These are phyloP conservation scores for Aleurites moluccanus DNA, from an alignment of 441 rosid species.

Conservation along the genomic window DNA sequence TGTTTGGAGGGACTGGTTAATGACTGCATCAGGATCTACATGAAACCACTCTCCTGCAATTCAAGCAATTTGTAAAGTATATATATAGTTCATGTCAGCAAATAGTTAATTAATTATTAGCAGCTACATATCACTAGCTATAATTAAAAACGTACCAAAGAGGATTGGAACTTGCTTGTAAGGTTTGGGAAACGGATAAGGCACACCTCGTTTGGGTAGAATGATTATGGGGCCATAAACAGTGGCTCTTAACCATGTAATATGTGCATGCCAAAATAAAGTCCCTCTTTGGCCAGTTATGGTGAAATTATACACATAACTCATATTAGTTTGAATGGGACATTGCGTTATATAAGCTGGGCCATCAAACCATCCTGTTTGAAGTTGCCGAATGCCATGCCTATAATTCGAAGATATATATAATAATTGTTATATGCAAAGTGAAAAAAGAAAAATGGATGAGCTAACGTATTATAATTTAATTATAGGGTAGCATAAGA, in stretches of 20 bases:
- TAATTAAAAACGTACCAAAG: slow-evolving; percentile 39
- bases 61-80: slow-evolving; percentile 30
- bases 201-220: slow-evolving; percentile 44
- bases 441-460: too few species aligned
- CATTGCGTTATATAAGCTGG: slow-evolving; percentile 66
- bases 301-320: slow-evolving; percentile 60
- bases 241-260: slow-evolving; percentile 61
- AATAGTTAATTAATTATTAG: too few species aligned
- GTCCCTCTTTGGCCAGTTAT: slow-evolving; percentile 70
- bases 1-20: slow-evolving; percentile 56
- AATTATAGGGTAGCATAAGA: not conserved
- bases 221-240: slow-evolving; percentile 59
- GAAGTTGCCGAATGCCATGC: slow-evolving; percentile 64
- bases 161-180: slow-evolving; percentile 57
- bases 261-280: slow-evolving; percentile 65
- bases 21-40: slow-evolving; percentile 58
- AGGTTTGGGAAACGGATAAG: slow-evolving; percentile 63
- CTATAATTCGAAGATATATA: slow-evolving; percentile 13
- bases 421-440: not conserved
- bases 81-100: not conserved
- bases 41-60: slow-evolving; percentile 74
- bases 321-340: slow-evolving; percentile 58
- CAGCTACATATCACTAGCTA: not conserved
- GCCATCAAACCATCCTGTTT: slow-evolving; percentile 73
- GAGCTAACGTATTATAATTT: too few species aligned